phyloP scores from a whole-genome alignment of 345 rosid species.

The Trapa incisa region DNA sequence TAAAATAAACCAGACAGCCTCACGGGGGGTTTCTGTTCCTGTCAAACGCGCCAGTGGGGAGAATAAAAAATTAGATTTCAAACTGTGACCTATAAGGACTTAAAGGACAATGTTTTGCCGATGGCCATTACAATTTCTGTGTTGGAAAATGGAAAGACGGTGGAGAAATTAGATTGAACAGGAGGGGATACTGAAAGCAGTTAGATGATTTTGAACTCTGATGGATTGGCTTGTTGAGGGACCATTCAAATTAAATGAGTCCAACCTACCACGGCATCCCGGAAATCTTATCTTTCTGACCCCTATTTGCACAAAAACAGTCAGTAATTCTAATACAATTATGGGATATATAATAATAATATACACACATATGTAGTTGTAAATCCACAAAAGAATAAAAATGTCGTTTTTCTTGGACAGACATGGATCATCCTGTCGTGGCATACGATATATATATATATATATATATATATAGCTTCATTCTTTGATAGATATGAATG shows the following conservation, averaged over 20 bases:
- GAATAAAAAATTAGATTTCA: not conserved
- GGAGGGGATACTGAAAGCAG: not conserved
- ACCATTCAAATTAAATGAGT: not conserved
- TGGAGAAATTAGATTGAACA: not conserved
- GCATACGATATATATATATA: not conserved
- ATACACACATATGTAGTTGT: not conserved
- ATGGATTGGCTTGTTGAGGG: conserved; percentile 1
- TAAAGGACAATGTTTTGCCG: not conserved
- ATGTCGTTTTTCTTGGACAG: not conserved
- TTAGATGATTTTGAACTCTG: not conserved
- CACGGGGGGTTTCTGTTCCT: not conserved
- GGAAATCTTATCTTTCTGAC: not conserved
- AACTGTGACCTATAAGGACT: not conserved
- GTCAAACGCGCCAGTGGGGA: not conserved
- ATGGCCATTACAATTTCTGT: not conserved
- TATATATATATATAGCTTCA: not conserved
- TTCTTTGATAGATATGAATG: conserved; percentile 2
- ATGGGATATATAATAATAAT: not conserved
- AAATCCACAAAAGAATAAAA: not conserved
- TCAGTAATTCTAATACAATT: not conserved
- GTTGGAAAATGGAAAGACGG: not conserved
- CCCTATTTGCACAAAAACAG: not conserved
- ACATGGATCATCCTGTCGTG: not conserved
- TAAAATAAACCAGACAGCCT: not conserved
- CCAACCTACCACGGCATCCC: not conserved